Percentiles rank a stretch among this genome's conserved stretches.
phyloP scores from a whole-genome alignment of 345 rosid species.

The Stellera chamaejasme region DNA sequence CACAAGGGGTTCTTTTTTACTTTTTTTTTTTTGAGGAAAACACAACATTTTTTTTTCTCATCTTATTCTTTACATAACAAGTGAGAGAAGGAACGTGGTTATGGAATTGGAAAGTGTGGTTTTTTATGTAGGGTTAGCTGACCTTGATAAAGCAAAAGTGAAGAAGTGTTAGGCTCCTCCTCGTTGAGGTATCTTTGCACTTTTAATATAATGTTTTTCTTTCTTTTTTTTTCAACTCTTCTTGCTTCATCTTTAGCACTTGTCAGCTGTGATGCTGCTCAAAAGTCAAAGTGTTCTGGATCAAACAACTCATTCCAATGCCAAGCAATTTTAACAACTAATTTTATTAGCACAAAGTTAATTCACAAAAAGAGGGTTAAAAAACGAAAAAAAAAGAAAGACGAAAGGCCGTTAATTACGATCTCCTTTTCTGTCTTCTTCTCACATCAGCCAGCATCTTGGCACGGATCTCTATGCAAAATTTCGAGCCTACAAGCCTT shows the following conservation, averaged over 20 bases:
- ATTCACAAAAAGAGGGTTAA: not conserved
- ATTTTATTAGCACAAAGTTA: not conserved
- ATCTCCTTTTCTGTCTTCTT: slow-evolving; percentile 17
- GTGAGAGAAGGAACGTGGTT: slow-evolving; percentile 9
- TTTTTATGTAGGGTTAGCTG: slow-evolving; percentile 23
- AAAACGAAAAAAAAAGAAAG: slow-evolving; percentile 28
- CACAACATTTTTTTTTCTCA: no score
- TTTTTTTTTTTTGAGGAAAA: no score
- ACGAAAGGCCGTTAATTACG: slow-evolving; percentile 55
- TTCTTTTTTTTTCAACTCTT: not conserved
- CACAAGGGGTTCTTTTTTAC: no score
- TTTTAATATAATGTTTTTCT: no score
- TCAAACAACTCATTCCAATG: slow-evolving; percentile 33
- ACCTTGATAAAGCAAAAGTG: slow-evolving; percentile 47
- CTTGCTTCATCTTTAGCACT: not conserved
- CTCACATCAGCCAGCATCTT: not conserved
- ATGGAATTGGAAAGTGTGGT: not conserved
- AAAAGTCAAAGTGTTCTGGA: slow-evolving; percentile 49
- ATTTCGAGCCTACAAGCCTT: no score
- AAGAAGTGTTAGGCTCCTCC: slow-evolving; percentile 18
- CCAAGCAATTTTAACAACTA: slow-evolving; percentile 4
- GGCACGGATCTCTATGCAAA: slow-evolving; percentile 41
- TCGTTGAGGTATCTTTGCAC: slow-evolving; percentile 10
- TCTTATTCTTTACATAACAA: not conserved
- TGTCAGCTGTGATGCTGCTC: slow-evolving; percentile 7